These are phyloP conservation scores for Fistulinella prunicolor DNA, from an alignment of 768 basidiomycete genomes.

Conservation along the genomic window DNA sequence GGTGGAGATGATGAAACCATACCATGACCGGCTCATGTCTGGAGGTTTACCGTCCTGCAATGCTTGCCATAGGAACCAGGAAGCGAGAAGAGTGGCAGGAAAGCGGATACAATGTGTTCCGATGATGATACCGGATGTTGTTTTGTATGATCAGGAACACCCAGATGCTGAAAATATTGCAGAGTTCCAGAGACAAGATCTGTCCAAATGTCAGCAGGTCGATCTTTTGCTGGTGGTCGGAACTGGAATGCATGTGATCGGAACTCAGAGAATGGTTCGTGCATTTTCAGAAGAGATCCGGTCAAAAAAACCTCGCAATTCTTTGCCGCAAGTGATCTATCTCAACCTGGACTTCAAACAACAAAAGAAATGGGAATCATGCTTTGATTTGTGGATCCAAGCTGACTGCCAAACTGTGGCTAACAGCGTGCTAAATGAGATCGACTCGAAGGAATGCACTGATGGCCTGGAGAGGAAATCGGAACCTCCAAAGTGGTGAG, in stretches of 20 bases:
- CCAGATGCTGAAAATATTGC: background rate
- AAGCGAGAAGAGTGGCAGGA: background rate
- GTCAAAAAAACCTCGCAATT: background rate
- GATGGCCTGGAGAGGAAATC: no score
- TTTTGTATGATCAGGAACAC: slow-evolving; percentile 11
- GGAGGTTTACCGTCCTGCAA: slow-evolving; percentile 7
- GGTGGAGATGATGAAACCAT: background rate
- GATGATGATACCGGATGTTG: slow-evolving; percentile 7
- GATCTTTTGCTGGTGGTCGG: slow-evolving; percentile 11
- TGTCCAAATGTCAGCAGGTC: background rate
- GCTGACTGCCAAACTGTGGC: no score
- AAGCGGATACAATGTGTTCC: background rate
- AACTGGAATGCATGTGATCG: slow-evolving; percentile 13
- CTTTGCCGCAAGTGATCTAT: no score
- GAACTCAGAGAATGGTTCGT: slow-evolving; percentile 10
- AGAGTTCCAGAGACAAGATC: slow-evolving; percentile 5
- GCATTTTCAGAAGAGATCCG: background rate
- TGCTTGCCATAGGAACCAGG: background rate
- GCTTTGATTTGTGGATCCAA: no score
- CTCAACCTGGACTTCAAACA: no score
- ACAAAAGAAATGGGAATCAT: no score
- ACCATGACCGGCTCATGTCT: background rate
- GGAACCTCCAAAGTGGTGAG: no score
- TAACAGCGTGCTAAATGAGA: no score
- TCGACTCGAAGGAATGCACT: no score